phyloP scores from a whole-genome alignment of 1,139 yeast species.

The Candida freyschussii region DNA sequence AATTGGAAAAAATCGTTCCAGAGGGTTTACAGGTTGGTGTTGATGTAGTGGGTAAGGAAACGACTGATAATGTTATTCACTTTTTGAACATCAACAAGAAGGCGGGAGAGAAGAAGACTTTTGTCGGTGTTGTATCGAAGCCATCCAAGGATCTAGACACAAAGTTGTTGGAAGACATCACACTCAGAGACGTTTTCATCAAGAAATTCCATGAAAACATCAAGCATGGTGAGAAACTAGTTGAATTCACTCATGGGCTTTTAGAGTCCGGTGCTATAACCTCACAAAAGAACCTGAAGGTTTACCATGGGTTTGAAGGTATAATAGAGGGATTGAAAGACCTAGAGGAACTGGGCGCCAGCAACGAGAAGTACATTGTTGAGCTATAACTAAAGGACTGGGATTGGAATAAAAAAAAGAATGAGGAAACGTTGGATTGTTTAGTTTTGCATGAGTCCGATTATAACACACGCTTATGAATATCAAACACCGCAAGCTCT shows the following conservation, averaged over 20 bases:
- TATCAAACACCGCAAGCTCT: no score
- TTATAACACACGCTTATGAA: no score
- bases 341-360: conserved; percentile 38
- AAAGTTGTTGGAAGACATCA: conserved; percentile 26
- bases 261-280: conserved; percentile 28
- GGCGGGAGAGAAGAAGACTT: conserved; percentile 15
- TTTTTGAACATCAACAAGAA: conserved; percentile 24
- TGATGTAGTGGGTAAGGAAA: conserved; percentile 42
- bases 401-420: no score
- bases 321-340: conserved; percentile 35
- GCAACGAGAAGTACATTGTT: conserved; percentile 40
- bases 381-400: conserved; percentile 15
- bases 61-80: conserved; percentile 32
- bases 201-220: conserved; percentile 43
- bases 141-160: conserved; percentile 29
- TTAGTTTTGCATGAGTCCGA: no score
- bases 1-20: conserved; percentile 20
- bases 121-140: conserved; percentile 39
- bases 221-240: conserved; percentile 34
- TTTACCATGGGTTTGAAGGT: conserved; percentile 33
- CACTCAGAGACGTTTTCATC: conserved; percentile 32
- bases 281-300: conserved; percentile 33
- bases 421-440: no score
- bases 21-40: conserved; percentile 34
- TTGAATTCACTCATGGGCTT: conserved; percentile 31